Conservation (phyloP, 202 grass and related monocot species). For the Elaeis oleifera region DNA sequence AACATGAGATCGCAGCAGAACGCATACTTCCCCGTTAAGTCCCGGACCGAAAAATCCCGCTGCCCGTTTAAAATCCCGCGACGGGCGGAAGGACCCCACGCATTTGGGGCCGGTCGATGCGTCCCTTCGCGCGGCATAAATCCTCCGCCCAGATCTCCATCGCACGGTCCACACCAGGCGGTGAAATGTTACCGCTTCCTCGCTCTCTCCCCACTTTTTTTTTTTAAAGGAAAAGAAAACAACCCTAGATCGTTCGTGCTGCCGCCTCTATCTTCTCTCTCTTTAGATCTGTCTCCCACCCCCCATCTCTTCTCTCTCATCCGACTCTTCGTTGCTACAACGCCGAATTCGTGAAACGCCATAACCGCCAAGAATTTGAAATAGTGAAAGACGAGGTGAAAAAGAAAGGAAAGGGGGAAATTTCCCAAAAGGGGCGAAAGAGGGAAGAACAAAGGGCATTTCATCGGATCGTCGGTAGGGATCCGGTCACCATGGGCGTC, state of each 20-base stretch:
- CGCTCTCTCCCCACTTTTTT: constrained; percentile 4
- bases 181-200: background rate
- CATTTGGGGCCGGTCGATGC: background rate
- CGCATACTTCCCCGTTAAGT: too few relatives aligned
- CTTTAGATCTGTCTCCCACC: background rate
- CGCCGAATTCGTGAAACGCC: too few relatives aligned
- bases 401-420: too few relatives aligned
- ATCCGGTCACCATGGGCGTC: background rate
- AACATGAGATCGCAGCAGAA: too few relatives aligned
- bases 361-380: too few relatives aligned
- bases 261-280: background rate
- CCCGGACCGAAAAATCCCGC: too few relatives aligned
- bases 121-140: background rate
- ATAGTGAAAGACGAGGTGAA: background rate
- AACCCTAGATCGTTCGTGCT: constrained; percentile 18
- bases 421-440: too few relatives aligned
- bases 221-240: constrained; percentile 5
- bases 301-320: background rate
- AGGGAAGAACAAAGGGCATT: too few relatives aligned
- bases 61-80: too few relatives aligned
- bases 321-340: too few relatives aligned
- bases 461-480: too few relatives aligned
- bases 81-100: too few relatives aligned
- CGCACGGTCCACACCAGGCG: constrained; percentile 31
- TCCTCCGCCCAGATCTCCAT: background rate